These are phyloP conservation scores for Hamigera avellanea DNA, from an alignment of 495 filamentous ascomycete species.

Conservation along the genomic window DNA sequence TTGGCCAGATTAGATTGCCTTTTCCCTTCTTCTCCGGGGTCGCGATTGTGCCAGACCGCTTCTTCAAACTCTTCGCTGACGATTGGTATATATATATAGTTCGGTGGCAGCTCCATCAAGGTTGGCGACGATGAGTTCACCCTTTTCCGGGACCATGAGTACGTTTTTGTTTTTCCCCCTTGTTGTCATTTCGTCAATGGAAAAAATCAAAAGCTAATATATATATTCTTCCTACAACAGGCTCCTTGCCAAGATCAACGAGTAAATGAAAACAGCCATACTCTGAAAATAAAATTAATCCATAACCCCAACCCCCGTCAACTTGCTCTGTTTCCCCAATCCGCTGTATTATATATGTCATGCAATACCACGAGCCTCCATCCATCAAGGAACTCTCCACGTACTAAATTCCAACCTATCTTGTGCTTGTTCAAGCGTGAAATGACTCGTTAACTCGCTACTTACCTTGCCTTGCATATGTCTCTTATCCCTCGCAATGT, in stretches of 20 bases:
- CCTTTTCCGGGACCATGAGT: constrained; percentile 96
- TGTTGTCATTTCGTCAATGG: not conserved
- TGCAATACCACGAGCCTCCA: not conserved
- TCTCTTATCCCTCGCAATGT: too few relatives aligned
- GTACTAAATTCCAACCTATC: too few relatives aligned
- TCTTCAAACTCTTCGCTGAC: not conserved
- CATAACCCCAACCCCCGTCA: not conserved
- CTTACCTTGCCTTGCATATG: too few relatives aligned
- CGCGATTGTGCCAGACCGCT: not conserved
- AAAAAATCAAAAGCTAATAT: constrained; percentile 1
- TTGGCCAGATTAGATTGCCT: not conserved
- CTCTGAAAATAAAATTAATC: constrained; percentile 9
- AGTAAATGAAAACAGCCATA: constrained; percentile 37
- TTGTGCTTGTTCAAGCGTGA: too few relatives aligned
- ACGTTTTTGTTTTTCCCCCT: constrained; percentile 26
- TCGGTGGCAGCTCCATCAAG: constrained; percentile 90
- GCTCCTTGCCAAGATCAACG: constrained; percentile 81
- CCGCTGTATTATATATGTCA: not conserved
- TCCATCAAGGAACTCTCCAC: too few relatives aligned
- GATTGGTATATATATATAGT: constrained; percentile 38
- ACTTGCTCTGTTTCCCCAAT: not conserved
- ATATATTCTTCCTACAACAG: constrained; percentile 29
- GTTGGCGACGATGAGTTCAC: constrained; percentile 93
- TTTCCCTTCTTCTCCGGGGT: not conserved
- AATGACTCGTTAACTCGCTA: too few relatives aligned